Percentiles rank a stretch among this genome's conserved stretches.
These are phyloP conservation scores for Coniochaeta sp. DNA, from an alignment of 2,329 filamentous ascomycete genomes.

Conservation along the genomic window DNA sequence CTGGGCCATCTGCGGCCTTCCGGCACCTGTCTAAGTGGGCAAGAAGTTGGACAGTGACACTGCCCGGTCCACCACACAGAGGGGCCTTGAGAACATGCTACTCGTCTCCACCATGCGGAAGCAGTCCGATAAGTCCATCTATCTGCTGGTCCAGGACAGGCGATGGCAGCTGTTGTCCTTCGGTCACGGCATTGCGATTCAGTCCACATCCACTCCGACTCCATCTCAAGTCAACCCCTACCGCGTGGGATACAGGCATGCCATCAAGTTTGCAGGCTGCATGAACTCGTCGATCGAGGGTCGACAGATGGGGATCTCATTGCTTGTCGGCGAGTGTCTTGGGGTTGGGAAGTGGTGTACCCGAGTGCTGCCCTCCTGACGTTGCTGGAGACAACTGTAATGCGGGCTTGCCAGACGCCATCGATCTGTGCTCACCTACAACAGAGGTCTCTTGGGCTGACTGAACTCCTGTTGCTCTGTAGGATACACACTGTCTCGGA, in stretches of 20 bases:
- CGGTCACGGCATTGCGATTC: neutral
- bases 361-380: neutral
- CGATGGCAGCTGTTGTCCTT: neutral
- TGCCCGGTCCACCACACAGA: neutral
- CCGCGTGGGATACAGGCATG: neutral
- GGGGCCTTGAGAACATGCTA: neutral
- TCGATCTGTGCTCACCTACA: too few species aligned
- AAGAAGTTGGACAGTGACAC: neutral
- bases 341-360: neutral
- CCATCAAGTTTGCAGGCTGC: neutral
- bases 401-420: too few species aligned
- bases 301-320: neutral
- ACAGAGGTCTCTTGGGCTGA: too few species aligned
- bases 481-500: neutral
- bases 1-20: neutral
- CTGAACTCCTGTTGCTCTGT: neutral
- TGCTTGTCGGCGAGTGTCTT: neutral
- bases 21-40: neutral
- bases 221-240: neutral
- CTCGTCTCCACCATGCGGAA: neutral
- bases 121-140: neutral
- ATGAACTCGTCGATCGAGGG: neutral
- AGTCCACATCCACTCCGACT: neutral
- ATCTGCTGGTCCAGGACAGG: too few species aligned
- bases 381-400: neutral